Percentiles rank a stretch among this genome's conserved stretches.
These are phyloP conservation scores for Trichoderma sp. DNA, from an alignment of 2,329 filamentous ascomycete genomes.

Conservation along the genomic window DNA sequence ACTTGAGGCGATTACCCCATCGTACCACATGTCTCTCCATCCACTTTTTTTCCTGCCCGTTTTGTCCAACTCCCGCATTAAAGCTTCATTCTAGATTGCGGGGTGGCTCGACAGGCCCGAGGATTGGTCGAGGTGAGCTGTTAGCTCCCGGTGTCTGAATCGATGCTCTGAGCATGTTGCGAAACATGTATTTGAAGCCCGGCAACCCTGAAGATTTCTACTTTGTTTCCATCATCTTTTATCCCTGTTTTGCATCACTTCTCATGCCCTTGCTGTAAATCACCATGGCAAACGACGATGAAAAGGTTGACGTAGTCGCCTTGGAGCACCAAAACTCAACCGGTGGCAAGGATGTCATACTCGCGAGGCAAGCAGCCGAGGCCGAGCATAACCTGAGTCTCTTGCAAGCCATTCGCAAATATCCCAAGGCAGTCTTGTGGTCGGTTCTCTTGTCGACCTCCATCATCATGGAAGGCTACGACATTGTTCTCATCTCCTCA, in stretches of 20 bases:
- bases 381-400: background rate
- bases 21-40: background rate
- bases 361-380: background rate
- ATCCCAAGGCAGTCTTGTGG: conserved; percentile 38
- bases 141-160: background rate
- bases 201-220: background rate
- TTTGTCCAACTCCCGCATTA: background rate
- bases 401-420: conserved; percentile 28
- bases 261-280: background rate
- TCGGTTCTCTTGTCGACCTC: conserved; percentile 35
- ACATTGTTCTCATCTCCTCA: conserved; percentile 35
- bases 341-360: background rate
- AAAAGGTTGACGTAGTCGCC: background rate
- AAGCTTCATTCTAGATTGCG: background rate
- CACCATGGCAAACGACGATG: background rate
- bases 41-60: background rate
- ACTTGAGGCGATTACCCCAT: background rate
- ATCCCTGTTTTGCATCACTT: background rate
- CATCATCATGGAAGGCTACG: conserved; percentile 44
- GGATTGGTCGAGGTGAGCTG: background rate
- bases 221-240: background rate
- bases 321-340: background rate
- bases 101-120: background rate
- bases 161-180: background rate
- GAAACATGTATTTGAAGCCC: background rate